A percentile compares a stretch with the other conserved stretches of the same genome.
Conservation (phyloP, 1,284 basidiomycete genomes). For the Rhodotorula sp. region DNA sequence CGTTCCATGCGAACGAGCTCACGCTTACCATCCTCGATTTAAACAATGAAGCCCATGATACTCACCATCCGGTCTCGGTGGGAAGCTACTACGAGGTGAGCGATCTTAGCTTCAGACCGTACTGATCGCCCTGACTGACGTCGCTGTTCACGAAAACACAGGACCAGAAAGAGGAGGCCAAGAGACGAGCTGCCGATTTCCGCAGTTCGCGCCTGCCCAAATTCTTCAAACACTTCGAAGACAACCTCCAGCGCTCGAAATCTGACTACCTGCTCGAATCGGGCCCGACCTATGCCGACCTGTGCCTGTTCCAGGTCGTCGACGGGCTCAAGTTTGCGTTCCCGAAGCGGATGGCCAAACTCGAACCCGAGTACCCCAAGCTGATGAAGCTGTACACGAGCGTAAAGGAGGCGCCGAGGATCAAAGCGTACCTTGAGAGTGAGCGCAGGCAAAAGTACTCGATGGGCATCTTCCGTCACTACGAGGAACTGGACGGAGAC, state of each 20-base stretch:
- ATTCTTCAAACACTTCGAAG: conserved; percentile 53
- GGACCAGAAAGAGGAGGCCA: conserved; percentile 54
- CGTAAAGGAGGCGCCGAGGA: conserved; percentile 47
- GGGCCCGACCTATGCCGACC: conserved; percentile 55
- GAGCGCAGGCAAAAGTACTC: conserved; percentile 51
- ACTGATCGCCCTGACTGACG: not conserved
- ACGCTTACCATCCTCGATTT: conserved; percentile 54
- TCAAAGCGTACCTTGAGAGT: conserved; percentile 54
- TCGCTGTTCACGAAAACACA: not conserved
- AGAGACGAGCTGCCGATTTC: conserved; percentile 51
- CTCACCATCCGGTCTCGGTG: conserved; percentile 52
- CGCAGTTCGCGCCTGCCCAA: conserved; percentile 55
- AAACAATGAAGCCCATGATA: conserved; percentile 50
- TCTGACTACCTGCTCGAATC: conserved; percentile 50
- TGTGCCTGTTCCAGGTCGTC: conserved; percentile 54
- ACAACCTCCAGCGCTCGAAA: conserved; percentile 46
- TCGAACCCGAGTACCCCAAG: conserved; percentile 48
- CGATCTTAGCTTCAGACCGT: not conserved
- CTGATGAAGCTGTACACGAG: conserved; percentile 42
- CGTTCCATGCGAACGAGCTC: conserved; percentile 49
- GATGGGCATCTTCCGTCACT: conserved; percentile 55
- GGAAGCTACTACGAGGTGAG: conserved; percentile 53
- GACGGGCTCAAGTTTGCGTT: conserved; percentile 55
- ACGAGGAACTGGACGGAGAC: conserved; percentile 54
- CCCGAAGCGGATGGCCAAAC: conserved; percentile 51